Evolutionary conservation across 2,329 filamentous ascomycete genomes (phyloP).

Genomic region (Didymella exigua): DNA sequence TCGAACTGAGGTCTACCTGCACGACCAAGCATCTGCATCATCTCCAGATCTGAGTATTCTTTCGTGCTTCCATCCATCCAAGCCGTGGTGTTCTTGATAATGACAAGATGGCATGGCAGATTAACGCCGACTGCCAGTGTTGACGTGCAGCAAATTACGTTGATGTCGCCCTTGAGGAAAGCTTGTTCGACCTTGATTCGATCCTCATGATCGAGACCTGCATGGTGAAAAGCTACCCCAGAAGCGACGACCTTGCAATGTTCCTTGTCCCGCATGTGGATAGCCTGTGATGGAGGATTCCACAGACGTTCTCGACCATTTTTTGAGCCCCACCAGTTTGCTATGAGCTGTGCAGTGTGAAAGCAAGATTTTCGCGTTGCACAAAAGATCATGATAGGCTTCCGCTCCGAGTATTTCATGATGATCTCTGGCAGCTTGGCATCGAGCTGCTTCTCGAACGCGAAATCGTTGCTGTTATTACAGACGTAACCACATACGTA

Average conservation of each 20-base stretch:
- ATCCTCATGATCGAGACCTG: conserved; percentile 70
- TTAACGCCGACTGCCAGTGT: conserved; percentile 86
- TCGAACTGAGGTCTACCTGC: conserved; percentile 86
- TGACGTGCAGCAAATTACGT: conserved; percentile 84
- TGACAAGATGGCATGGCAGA: conserved; percentile 79
- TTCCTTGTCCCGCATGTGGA: conserved; percentile 64
- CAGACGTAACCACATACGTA: conserved; percentile 74
- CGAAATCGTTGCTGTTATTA: conserved; percentile 69
- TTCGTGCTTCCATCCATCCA: conserved; percentile 62
- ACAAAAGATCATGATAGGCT: conserved; percentile 85
- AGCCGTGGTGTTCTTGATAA: conserved; percentile 78
- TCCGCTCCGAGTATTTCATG: conserved; percentile 67
- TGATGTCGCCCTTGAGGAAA: conserved; percentile 74
- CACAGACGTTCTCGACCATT: conserved; percentile 63
- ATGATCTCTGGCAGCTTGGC: conserved; percentile 70
- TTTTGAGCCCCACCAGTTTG: conserved; percentile 66
- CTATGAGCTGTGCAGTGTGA: conserved; percentile 69
- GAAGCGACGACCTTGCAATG: conserved; percentile 60
- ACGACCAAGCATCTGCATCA: conserved; percentile 90
- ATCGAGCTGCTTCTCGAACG: conserved; percentile 74
- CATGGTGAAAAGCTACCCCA: conserved; percentile 84
- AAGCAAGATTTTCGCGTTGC: conserved; percentile 74
- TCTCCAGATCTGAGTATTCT: conserved; percentile 80
- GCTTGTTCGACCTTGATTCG: conserved; percentile 68
- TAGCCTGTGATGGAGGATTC: conserved; percentile 60